These are phyloP conservation scores for Globisporangium barbulae DNA, from an alignment of 352 stramenopile species.

Conservation along the genomic window DNA sequence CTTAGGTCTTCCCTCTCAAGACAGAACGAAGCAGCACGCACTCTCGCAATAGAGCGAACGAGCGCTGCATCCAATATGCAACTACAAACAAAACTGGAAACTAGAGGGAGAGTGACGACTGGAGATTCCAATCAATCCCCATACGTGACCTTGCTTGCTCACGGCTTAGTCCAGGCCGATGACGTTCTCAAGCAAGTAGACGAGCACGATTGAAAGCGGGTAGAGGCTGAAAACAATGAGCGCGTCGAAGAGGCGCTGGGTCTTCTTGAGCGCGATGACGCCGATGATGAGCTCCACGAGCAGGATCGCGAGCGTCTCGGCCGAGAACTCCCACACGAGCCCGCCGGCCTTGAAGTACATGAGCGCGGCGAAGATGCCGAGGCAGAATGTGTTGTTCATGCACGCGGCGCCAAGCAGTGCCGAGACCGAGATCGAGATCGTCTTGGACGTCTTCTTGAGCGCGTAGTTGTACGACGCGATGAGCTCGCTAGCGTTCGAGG, in stretches of 20 bases:
- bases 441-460: conserved; percentile 97
- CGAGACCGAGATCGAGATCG: conserved; percentile 95
- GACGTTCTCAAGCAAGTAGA: conserved; percentile 91
- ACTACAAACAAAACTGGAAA: not conserved
- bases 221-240: conserved; percentile 90
- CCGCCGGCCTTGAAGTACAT: conserved; percentile 91
- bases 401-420: conserved; percentile 93
- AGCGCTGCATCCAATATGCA: too few relatives aligned
- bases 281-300: conserved; percentile 92
- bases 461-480: conserved; percentile 98
- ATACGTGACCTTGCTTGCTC: not conserved
- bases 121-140: not conserved
- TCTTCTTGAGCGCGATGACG: conserved; percentile 82
- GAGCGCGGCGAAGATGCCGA: conserved; percentile 97
- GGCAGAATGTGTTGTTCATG: conserved; percentile 99
- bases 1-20: too few relatives aligned
- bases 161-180: conserved; percentile 85
- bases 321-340: conserved; percentile 97
- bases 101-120: not conserved
- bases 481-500: conserved; percentile 98
- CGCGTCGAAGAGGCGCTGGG: conserved; percentile 81
- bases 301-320: conserved; percentile 96
- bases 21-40: too few relatives aligned
- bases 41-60: too few relatives aligned
- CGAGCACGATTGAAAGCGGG: conserved; percentile 91